These are phyloP conservation scores for Pythium monospermum DNA, from an alignment of 352 stramenopile genomes.

Conservation along the genomic window DNA sequence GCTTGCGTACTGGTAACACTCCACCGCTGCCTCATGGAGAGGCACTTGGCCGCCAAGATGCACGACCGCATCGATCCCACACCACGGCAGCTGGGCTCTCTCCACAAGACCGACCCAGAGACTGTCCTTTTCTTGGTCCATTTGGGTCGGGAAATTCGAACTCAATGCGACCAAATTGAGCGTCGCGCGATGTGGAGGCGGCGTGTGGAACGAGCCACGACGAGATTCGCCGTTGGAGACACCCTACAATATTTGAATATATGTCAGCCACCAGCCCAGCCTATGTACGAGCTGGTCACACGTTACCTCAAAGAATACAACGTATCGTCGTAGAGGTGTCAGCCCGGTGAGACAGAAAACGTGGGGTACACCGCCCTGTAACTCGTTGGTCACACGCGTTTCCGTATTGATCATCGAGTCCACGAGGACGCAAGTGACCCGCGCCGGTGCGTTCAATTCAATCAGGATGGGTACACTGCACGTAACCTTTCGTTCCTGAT, in stretches of 20 bases:
- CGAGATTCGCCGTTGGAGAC: constrained; percentile 46
- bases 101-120: constrained; percentile 51
- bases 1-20: constrained; percentile 56
- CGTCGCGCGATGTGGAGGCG: constrained; percentile 10
- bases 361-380: constrained; percentile 29
- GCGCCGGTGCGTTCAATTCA: constrained; percentile 49
- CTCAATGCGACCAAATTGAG: constrained; percentile 63
- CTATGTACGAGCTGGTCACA: neutral
- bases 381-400: constrained; percentile 26
- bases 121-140: constrained; percentile 48
- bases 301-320: constrained; percentile 61
- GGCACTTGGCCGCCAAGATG: constrained; percentile 72
- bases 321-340: constrained; percentile 47
- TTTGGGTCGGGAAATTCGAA: constrained; percentile 61
- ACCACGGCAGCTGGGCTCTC: constrained; percentile 51
- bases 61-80: constrained; percentile 61
- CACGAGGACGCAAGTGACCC: constrained; percentile 51
- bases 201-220: constrained; percentile 62
- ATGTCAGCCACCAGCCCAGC: neutral
- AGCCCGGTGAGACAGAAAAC: constrained; percentile 49
- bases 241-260: constrained; percentile 26
- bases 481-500: no score
- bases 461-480: constrained; percentile 53
- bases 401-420: constrained; percentile 60
- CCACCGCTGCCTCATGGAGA: constrained; percentile 57